Evolutionary conservation across 208 protist genomes (phyloP).

Genomic region (Vickermania spadyakhi): DNA sequence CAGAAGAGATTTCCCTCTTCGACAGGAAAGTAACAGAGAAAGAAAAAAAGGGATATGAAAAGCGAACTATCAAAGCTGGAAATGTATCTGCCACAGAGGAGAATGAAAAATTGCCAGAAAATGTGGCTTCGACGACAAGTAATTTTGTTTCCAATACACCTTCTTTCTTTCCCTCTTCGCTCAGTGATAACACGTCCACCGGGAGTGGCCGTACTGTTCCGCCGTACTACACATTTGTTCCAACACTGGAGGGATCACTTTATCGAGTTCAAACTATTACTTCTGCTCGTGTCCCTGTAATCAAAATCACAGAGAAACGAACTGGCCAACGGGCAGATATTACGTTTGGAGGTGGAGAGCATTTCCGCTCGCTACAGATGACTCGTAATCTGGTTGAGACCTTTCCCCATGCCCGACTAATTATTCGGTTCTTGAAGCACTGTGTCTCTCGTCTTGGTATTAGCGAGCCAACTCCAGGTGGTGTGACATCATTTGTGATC

Average conservation of each 20-base stretch:
- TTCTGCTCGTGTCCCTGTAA: conserved; percentile 71
- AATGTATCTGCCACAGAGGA: no score
- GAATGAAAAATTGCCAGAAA: no score
- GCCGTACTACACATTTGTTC: conserved; percentile 21
- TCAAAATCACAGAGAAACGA: conserved; percentile 62
- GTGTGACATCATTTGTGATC: conserved; percentile 76
- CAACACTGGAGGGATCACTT: conserved; percentile 45
- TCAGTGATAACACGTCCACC: no score
- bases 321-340: conserved; percentile 68
- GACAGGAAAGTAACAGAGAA: no score
- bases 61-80: no score
- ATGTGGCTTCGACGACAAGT: no score
- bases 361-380: conserved; percentile 78
- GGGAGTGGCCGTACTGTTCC: conserved; percentile 3
- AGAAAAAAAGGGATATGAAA: no score
- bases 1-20: no score
- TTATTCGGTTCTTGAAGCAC: conserved; percentile 82
- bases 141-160: no score
- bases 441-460: conserved; percentile 51
- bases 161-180: no score
- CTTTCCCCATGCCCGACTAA: conserved; percentile 47
- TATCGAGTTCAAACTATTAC: conserved; percentile 70
- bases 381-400: conserved; percentile 41
- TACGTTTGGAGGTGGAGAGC: conserved; percentile 80
- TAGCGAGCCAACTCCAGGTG: conserved; percentile 59